Percentiles rank a stretch among this genome's conserved stretches.
These are phyloP conservation scores for Fusarium concolor DNA, from an alignment of 2,329 filamentous ascomycete genomes.

Conservation along the genomic window DNA sequence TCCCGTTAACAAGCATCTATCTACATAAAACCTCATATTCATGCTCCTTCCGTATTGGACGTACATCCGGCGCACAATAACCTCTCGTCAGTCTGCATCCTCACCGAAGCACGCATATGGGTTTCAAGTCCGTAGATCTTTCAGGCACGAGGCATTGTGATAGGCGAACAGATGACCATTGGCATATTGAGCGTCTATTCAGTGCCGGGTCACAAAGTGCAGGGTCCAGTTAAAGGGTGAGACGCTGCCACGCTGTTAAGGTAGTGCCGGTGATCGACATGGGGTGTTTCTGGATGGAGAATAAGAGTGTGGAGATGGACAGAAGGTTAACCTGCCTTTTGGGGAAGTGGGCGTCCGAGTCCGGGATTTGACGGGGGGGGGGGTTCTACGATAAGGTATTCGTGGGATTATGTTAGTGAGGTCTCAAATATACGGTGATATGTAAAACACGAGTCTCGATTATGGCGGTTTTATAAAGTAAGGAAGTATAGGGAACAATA, in stretches of 20 bases:
- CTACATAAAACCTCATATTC: background rate
- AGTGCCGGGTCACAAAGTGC: conserved; percentile 4
- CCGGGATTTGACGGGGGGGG: conserved; percentile 13
- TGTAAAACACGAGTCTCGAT: too few relatives aligned
- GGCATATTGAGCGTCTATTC: conserved; percentile 12
- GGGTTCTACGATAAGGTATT: conserved; percentile 2
- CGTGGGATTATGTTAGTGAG: background rate
- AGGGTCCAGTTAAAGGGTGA: conserved; percentile 33
- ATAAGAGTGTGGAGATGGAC: conserved; percentile 20
- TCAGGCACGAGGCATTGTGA: conserved; percentile 36
- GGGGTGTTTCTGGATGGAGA: conserved; percentile 2
- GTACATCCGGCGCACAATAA: conserved; percentile 16
- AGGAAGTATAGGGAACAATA: too few relatives aligned
- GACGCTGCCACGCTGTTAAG: conserved; percentile 32
- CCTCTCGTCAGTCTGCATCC: background rate
- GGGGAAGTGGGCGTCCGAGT: conserved; percentile 30
- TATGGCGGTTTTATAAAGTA: too few relatives aligned
- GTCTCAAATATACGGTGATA: background rate
- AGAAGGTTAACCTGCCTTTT: conserved; percentile 34
- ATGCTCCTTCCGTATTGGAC: conserved; percentile 38
- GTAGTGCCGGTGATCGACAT: conserved; percentile 27
- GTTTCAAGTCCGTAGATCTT: conserved; percentile 23
- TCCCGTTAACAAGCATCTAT: conserved; percentile 1
- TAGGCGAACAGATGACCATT: conserved; percentile 21
- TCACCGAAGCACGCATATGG: conserved; percentile 31